Conservation (phyloP, 495 filamentous ascomycete genomes). For the Tuber calosporum region DNA sequence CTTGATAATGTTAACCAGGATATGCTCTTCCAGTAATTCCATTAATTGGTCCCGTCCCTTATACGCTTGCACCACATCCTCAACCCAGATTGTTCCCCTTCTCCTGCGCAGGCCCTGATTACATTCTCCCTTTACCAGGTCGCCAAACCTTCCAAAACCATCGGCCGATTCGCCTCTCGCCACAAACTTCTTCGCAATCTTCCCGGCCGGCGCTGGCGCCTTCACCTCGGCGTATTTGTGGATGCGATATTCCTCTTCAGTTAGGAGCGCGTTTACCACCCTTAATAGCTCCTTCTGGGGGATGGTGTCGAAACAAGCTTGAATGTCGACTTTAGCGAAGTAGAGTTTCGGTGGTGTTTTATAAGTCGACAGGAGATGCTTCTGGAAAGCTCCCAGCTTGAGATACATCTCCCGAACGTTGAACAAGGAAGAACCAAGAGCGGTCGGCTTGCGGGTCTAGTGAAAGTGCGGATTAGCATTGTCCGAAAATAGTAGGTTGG, state of each 20-base stretch:
- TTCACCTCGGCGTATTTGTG: conserved; percentile 67
- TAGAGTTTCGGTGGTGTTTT: conserved; percentile 48
- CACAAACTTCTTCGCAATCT: conserved; percentile 58
- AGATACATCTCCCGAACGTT: conserved; percentile 74
- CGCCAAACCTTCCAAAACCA: conserved; percentile 51
- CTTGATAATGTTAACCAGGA: conserved; percentile 73
- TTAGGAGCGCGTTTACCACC: conserved; percentile 56
- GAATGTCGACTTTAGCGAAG: conserved; percentile 88
- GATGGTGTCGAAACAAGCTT: conserved; percentile 91
- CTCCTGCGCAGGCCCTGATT: conserved; percentile 43
- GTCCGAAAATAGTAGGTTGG: neutral
- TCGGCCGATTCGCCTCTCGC: conserved; percentile 51
- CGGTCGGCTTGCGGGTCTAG: conserved; percentile 51
- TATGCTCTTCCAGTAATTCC: conserved; percentile 63
- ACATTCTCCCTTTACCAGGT: conserved; percentile 50
- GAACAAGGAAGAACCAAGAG: conserved; percentile 68
- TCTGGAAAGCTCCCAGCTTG: conserved; percentile 64
- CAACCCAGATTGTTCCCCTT: conserved; percentile 68
- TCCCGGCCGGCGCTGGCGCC: conserved; percentile 43
- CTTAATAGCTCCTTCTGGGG: conserved; percentile 67
- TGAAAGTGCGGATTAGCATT: conserved; percentile 15
- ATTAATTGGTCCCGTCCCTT: conserved; percentile 57
- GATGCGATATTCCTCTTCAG: conserved; percentile 62
- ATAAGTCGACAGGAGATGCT: conserved; percentile 40
- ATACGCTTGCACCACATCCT: conserved; percentile 49